Percentiles rank a stretch among this genome's conserved stretches.
Evolutionary conservation across 2,329 filamentous ascomycete genomes (phyloP).

Genomic region (Aspergillus neotritici): DNA sequence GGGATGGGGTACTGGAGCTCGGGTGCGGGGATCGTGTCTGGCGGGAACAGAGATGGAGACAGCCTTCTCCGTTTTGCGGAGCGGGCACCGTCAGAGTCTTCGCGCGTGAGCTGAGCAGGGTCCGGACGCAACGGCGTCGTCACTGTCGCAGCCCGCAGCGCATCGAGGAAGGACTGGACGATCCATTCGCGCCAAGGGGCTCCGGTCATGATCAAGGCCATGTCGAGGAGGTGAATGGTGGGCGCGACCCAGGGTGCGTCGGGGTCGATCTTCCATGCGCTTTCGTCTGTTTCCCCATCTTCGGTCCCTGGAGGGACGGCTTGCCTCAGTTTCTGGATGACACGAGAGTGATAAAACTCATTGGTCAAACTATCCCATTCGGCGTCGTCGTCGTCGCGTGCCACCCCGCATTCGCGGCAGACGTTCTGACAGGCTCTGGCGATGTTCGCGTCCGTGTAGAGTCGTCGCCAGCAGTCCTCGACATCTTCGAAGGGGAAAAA

Average conservation of each 20-base stretch:
- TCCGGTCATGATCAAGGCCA: slow-evolving; percentile 69
- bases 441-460: slow-evolving; percentile 55
- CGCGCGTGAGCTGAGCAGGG: slow-evolving; percentile 1
- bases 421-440: slow-evolving; percentile 39
- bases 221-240: slow-evolving; percentile 64
- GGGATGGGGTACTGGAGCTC: slow-evolving; percentile 33
- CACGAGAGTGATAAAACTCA: neutral
- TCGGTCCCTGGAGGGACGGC: slow-evolving; percentile 6
- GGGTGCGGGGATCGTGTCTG: slow-evolving; percentile 28
- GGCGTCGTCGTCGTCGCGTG: neutral
- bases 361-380: slow-evolving; percentile 7
- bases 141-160: slow-evolving; percentile 23
- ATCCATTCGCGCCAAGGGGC: slow-evolving; percentile 51
- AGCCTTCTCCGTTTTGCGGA: slow-evolving; percentile 30
- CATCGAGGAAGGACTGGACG: slow-evolving; percentile 34
- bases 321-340: slow-evolving; percentile 14
- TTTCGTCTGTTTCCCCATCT: neutral
- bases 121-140: neutral
- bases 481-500: slow-evolving; percentile 55
- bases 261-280: slow-evolving; percentile 10
- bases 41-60: slow-evolving; percentile 29
- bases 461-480: slow-evolving; percentile 50
- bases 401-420: slow-evolving; percentile 18
- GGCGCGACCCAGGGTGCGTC: slow-evolving; percentile 47
- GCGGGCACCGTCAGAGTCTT: slow-evolving; percentile 2